Conservation (phyloP, 345 rosid genomes). For the Angophora floribunda region DNA sequence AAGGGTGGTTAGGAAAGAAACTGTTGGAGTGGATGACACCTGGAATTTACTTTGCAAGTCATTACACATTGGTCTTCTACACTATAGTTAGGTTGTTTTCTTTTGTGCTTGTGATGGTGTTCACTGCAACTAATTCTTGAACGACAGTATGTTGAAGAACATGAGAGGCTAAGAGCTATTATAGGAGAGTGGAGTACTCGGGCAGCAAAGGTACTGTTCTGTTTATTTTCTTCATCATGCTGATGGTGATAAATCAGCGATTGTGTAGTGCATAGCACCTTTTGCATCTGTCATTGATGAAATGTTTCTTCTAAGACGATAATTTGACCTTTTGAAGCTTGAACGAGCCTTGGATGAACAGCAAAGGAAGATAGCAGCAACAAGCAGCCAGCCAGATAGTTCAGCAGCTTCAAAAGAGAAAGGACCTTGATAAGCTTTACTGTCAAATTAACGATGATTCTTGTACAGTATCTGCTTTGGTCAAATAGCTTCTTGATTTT, state of each 20-base stretch:
- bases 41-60: not conserved
- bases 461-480: not conserved
- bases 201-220: slow-evolving; percentile 69
- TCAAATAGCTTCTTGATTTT: not conserved
- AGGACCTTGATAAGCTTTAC: not conserved
- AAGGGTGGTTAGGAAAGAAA: not conserved
- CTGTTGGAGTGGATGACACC: not conserved
- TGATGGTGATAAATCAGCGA: not conserved
- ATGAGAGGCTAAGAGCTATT: slow-evolving; percentile 86
- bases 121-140: not conserved
- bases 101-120: not conserved
- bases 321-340: slow-evolving; percentile 29
- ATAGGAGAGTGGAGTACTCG: slow-evolving; percentile 88
- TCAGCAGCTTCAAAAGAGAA: slow-evolving; percentile 16
- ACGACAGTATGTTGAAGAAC: slow-evolving; percentile 80
- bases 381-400: slow-evolving; percentile 8
- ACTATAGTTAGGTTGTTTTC: not conserved
- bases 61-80: not conserved
- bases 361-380: slow-evolving; percentile 50
- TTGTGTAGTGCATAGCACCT: not conserved
- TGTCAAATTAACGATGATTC: not conserved
- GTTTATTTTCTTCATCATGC: not conserved
- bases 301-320: not conserved
- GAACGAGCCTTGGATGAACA: slow-evolving; percentile 87
- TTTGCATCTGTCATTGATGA: not conserved